Base-by-base conservation (phyloP, 1,284 basidiomycete genomes). In the Prillingera fragicola region DNA sequence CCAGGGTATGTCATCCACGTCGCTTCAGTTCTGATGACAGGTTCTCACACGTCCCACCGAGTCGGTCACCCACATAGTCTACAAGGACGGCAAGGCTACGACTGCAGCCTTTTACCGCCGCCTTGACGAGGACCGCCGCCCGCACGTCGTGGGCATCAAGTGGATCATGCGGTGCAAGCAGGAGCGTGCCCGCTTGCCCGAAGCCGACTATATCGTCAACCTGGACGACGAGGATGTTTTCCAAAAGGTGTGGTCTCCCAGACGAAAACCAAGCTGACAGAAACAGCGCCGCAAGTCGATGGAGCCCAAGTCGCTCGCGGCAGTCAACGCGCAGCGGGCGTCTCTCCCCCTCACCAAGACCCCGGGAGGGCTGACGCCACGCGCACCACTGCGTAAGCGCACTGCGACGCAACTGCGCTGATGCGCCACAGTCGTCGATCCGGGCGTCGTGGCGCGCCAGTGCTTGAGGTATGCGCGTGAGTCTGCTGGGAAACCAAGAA, bases 91-190 rank as follows among this genome's bases (percentile, higher is more conserved):
- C 1, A 70, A 81, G 39, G 78, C 80, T 54, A 82, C 84, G 38
- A 95, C 90, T 1, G 61, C 89, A 17, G 78, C 78, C 21, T 82
- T 82, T 50, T 89, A 84, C 62, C 80, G 85, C 80, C 56, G 58
- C 73, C 62, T 67, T 34, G 53, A 57, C 8, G 43, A 53, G 18
- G 73, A 79, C 26, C 80, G 85, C 23, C 43, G 46, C 0, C 82
- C 82, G 0, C 50, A 59, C 31, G 80, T 92, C 10, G 85, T 95
- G 12, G 86, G 87, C 10, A 87, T 92, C 54, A 82, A 80, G n/a
- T 95, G 90, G 90, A 85, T 94, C 3, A 86, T 89, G 2, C 80
- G 84, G 57, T 89, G 85, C 55, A 84, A 80, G 10, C 87, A 92
- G 61, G 77, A 81, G 45, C 76, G 80, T 18, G 68, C 71, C 31